phyloP scores from a whole-genome alignment of 202 grass and related monocot genomes.

The Zizania palustris region DNA sequence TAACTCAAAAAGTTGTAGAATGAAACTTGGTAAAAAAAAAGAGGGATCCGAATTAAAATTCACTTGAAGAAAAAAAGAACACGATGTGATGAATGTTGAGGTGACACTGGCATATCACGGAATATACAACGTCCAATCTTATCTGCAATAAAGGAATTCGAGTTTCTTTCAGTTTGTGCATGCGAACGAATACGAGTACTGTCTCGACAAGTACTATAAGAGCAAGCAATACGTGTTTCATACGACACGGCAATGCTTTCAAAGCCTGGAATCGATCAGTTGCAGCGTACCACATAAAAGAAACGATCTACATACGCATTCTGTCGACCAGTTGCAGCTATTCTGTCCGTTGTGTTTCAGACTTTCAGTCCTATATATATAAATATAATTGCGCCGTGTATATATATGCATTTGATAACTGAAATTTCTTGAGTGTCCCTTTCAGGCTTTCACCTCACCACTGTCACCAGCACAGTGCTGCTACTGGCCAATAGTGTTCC shows the following conservation, averaged over 20 bases:
- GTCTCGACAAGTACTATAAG: not conserved
- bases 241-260: not conserved
- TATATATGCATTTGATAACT: too few relatives aligned
- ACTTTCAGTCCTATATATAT: too few relatives aligned
- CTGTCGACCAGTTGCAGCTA: not conserved
- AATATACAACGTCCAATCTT: conserved; percentile 18
- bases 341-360: too few relatives aligned
- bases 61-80: not conserved
- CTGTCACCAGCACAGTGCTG: not conserved
- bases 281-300: not conserved
- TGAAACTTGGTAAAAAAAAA: too few relatives aligned
- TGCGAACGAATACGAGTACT: not conserved
- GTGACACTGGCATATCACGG: not conserved
- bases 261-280: not conserved
- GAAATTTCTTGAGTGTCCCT: not conserved
- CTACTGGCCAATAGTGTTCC: not conserved
- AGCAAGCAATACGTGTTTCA: not conserved
- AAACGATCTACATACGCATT: not conserved
- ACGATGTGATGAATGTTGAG: conserved; percentile 19
- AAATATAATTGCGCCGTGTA: too few relatives aligned
- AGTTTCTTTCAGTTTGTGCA: not conserved
- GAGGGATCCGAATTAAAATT: too few relatives aligned
- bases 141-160: not conserved
- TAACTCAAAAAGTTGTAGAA: too few relatives aligned
- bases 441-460: conserved; percentile 36